Conservation (phyloP, 306 rosid species). For the Medicago truncatula region MtrunA17r5.0-ANR NC_053047.1:2426001-2426500, state of each 20-base stretch:
- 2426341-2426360: background rate
- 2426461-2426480: slow-evolving; percentile 35
- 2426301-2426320: background rate
- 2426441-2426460: slow-evolving; percentile 53
- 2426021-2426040: too few relatives aligned
- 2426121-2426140: background rate
- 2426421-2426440: background rate
- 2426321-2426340: background rate
- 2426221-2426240: too few relatives aligned
- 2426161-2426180: too few relatives aligned
- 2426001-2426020: too few relatives aligned
- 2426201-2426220: too few relatives aligned
- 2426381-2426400: background rate
- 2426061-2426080: too few relatives aligned
- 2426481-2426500: background rate
- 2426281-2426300: too few relatives aligned
- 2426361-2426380: background rate
- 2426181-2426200: too few relatives aligned
- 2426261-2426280: too few relatives aligned
- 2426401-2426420: slow-evolving; percentile 26
- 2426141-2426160: too few relatives aligned
- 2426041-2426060: too few relatives aligned
- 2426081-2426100: background rate
- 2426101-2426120: background rate
- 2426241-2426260: too few relatives aligned